phyloP scores from a whole-genome alignment of 805 yeast species.

The Saturnispora gosingensis region DNA sequence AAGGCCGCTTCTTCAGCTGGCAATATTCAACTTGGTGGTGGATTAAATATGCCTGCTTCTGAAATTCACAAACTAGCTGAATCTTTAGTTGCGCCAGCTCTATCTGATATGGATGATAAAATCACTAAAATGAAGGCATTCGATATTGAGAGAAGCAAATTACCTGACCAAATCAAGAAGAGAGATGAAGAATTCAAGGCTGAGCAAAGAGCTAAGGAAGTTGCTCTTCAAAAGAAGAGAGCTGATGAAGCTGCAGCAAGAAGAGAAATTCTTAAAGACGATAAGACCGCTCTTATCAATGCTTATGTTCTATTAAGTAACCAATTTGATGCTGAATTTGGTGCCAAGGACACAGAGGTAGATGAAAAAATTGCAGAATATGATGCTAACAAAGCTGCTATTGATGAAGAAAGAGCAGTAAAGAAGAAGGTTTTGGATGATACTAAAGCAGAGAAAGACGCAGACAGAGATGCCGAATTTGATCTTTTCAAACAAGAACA shows the following conservation, averaged over 20 bases:
- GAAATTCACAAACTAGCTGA: slow-evolving; percentile 78
- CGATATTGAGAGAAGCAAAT: slow-evolving; percentile 36
- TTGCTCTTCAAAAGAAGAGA: slow-evolving; percentile 28
- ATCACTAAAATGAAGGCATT: slow-evolving; percentile 57
- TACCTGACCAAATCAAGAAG: slow-evolving; percentile 33
- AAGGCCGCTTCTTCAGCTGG: slow-evolving; percentile 34
- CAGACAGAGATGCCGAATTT: slow-evolving; percentile 38
- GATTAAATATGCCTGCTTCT: slow-evolving; percentile 60
- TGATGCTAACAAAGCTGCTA: slow-evolving; percentile 32
- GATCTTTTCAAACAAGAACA: slow-evolving; percentile 40
- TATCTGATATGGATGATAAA: slow-evolving; percentile 59
- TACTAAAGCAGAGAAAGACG: slow-evolving; percentile 35
- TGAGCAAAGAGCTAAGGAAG: slow-evolving; percentile 32
- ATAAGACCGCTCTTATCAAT: slow-evolving; percentile 36
- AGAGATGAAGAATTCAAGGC: slow-evolving; percentile 29
- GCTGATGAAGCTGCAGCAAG: slow-evolving; percentile 28
- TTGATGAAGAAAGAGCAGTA: slow-evolving; percentile 34
- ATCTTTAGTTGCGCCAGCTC: slow-evolving; percentile 72
- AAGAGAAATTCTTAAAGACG: slow-evolving; percentile 39
- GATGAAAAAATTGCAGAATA: slow-evolving; percentile 31
- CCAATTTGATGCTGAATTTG: slow-evolving; percentile 31
- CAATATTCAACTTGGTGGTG: slow-evolving; percentile 79
- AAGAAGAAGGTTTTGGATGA: slow-evolving; percentile 35
- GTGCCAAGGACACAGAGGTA: slow-evolving; percentile 36
- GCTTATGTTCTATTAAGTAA: slow-evolving; percentile 29